phyloP scores from a whole-genome alignment of 129 eudicot species.

The Flaveria ramosissima region DNA sequence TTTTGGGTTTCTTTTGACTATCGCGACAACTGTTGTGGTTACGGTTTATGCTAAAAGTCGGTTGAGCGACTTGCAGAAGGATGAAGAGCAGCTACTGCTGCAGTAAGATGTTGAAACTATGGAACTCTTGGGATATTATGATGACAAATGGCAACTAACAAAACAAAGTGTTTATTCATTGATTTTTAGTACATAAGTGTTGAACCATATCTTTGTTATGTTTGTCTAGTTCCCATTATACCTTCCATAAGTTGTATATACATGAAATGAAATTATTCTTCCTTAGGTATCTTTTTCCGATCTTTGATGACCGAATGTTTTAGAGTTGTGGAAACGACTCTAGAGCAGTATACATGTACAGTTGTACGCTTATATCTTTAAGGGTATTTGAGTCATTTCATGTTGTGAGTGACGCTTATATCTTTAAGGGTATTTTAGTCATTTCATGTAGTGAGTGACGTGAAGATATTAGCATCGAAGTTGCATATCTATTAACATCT shows the following conservation, averaged over 20 bases:
- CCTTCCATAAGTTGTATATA: conserved; percentile 32
- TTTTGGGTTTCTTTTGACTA: conserved; percentile 55
- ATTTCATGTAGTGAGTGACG: neutral
- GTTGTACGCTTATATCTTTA: neutral
- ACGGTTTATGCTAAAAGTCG: conserved; percentile 71
- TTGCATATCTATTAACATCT: neutral
- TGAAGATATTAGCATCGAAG: neutral
- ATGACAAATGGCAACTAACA: conserved; percentile 24
- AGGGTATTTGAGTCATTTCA: neutral
- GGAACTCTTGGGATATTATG: neutral
- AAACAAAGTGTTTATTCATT: conserved; percentile 24
- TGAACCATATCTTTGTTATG: conserved; percentile 29
- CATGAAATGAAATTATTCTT: conserved; percentile 26
- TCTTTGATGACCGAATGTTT: neutral
- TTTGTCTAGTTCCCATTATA: conserved; percentile 10
- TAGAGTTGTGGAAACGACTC: too few species aligned
- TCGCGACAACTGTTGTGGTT: conserved; percentile 58
- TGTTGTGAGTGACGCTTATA: neutral
- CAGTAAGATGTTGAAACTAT: conserved; percentile 34
- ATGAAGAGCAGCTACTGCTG: conserved; percentile 68
- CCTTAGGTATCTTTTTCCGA: neutral
- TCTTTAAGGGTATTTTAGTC: neutral
- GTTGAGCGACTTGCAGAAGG: conserved; percentile 64
- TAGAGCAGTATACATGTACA: neutral
- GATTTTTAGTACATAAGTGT: conserved; percentile 25